Base-by-base conservation (phyloP, 2,329 filamentous ascomycete species). In the Ophiostoma sp. region DNA sequence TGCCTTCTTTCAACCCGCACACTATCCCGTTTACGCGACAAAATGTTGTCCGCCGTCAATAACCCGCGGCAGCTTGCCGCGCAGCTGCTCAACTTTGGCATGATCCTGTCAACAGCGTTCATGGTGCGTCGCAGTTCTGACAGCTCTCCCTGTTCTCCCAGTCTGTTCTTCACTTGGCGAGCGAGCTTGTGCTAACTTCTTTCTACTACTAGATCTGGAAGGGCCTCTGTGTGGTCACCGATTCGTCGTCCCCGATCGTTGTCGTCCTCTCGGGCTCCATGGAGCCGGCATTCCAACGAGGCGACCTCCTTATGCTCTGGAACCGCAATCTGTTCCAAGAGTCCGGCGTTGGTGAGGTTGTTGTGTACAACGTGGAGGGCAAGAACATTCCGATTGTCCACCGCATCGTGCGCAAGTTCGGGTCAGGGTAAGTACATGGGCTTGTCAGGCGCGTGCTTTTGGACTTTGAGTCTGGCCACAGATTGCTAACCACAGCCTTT, bases 321-420 rank as follows among this genome's bases (percentile, higher is more conserved):
- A 95, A 95, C 80, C 85, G 92, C 73, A 89, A 91, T 77, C 72
- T 89, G 6, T 63, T 86, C n/a, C 81, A 83, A 71, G 87, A 89
- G 76, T 88, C 87, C 1, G 84, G 84, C 59, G 86, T 89, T 19
- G 80, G 80, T 72, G 80, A 82, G 72, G 75, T 90, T n/a, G 88
- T 90, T 9, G 88, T 90, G 11, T 90, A 90, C 83, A 97, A 97
- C 80, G 92, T 97, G 71, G 89, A 90, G 81, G 94, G 92, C 73
- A 99, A 98, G 86, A 93, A 97, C 77, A 98, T 99, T 76, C 96
- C 96, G 39, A 99, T 99, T 82, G 96, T 99, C 77, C 96, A 99
- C 84, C 87, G 96, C 69, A 88, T 98, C 11, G 92, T 98, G 72
- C 89, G 95, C 83, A 90, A 90, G 80, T 91, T 91, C 80, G 89